Base-by-base conservation (phyloP, 1,284 basidiomycete genomes). In the Moesziomyces antarcticus region DNA sequence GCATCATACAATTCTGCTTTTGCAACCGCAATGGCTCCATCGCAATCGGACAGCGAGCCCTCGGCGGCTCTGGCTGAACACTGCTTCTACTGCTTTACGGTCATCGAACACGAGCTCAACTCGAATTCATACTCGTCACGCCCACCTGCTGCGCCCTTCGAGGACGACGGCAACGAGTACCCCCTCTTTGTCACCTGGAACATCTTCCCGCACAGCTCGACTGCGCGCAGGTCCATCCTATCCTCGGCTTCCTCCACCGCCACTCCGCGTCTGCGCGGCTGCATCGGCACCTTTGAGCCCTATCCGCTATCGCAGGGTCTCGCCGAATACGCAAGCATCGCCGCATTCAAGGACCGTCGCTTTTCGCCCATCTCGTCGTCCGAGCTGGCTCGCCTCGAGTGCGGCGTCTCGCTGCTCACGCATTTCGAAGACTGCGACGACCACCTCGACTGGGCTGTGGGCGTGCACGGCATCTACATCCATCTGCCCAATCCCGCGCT, bases 111-210 rank as follows among this genome's bases (percentile, higher is more conserved):
- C 4, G 79, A 85, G 22, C 81, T 87, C n/a, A 42, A 60, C 14
- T n/a, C 40, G n/a, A 27, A 33, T 13, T 40, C 37, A 4, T 16
- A n/a, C 33, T 55, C 53, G 0, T 16, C 30, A 10, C 65, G 57
- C 5, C 21, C 33, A 33, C 56, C 45, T 49, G 76, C 20, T 30
- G 55, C 52, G 11, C 48, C 70, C 0, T 68, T 70, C 21, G 8
- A 40, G 13, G 52, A 73, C 30, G 50, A 53, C 16, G 51, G 35
- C 9, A 45, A 53, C 21, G 65, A 77, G 49, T 50, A 94, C 84
- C 94, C 94, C 8, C 87, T 99, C 59, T 99, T 99, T 85, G 93
- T 99, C 37, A 98, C 96, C 2, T 99, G 96, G 95, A 95, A 94
- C 86, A 92, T 82, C 56, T 55, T 58, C 87, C 54, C 88, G 86